Evolutionary conservation across 2,329 filamentous ascomycete genomes (phyloP).

Genomic region (Gnomoniopsis smithogilvyi): DNA sequence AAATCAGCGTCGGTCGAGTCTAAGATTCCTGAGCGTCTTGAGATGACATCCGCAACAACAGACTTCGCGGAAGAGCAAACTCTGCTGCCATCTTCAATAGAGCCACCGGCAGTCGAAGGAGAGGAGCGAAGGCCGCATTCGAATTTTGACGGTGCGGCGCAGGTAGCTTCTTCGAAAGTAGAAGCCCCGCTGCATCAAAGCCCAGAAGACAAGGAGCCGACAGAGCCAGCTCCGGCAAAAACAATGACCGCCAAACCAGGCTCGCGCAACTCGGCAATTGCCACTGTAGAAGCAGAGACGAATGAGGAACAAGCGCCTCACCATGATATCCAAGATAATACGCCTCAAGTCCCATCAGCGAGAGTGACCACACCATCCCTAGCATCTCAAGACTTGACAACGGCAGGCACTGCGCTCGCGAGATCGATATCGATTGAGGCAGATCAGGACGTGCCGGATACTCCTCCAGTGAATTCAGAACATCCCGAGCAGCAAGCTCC

Average conservation of each 20-base stretch:
- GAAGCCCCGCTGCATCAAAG: background rate
- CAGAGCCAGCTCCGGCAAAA: background rate
- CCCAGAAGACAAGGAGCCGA: background rate
- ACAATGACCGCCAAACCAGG: background rate
- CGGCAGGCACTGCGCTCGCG: background rate
- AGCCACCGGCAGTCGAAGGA: background rate
- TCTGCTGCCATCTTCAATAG: background rate
- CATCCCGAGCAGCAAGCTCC: background rate
- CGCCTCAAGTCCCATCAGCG: background rate
- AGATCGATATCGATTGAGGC: background rate
- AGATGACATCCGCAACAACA: background rate
- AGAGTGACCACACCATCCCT: background rate
- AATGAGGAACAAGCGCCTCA: background rate
- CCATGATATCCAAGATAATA: background rate
- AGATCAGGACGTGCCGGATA: background rate
- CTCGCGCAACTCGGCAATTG: background rate
- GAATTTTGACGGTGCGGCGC: background rate
- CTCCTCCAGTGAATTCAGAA: background rate
- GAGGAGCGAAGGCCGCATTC: background rate
- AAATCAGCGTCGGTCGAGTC: background rate
- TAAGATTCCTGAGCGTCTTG: background rate
- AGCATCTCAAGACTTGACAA: background rate
- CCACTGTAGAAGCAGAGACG: background rate
- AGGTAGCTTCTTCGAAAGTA: background rate
- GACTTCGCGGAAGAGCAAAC: background rate